A percentile compares a stretch with the other conserved stretches of the same genome.
Evolutionary conservation across 2,329 filamentous ascomycete species (phyloP).

Genomic region (Pseudocercospora ulei): DNA sequence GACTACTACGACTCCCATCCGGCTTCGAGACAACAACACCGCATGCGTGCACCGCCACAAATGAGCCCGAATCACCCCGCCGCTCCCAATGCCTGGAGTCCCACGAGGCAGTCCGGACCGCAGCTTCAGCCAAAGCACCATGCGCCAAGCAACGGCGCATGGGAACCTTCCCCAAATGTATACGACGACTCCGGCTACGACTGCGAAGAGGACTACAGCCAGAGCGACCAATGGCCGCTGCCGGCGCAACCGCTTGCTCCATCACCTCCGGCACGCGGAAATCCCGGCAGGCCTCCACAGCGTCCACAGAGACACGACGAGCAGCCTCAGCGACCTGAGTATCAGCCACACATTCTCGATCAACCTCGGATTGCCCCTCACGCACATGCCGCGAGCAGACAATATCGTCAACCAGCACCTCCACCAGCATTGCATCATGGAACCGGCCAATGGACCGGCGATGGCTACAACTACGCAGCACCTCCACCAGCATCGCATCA

Average conservation of each 20-base stretch:
- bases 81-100: slow-evolving; percentile 12
- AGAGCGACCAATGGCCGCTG: slow-evolving; percentile 27
- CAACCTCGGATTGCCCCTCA: slow-evolving; percentile 20
- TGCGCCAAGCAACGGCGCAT: slow-evolving; percentile 10
- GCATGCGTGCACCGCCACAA: slow-evolving; percentile 18
- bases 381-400: slow-evolving; percentile 14
- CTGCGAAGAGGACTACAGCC: slow-evolving; percentile 19
- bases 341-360: slow-evolving; percentile 15
- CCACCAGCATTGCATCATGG: slow-evolving; percentile 25
- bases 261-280: slow-evolving; percentile 18
- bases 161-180: slow-evolving; percentile 21
- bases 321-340: slow-evolving; percentile 11
- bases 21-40: slow-evolving; percentile 14
- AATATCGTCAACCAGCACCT: slow-evolving; percentile 18
- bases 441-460: slow-evolving; percentile 28
- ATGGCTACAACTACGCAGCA: slow-evolving; percentile 24
- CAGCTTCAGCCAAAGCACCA: slow-evolving; percentile 15
- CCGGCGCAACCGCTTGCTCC: slow-evolving; percentile 12
- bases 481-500: slow-evolving; percentile 23
- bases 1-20: slow-evolving; percentile 11
- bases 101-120: slow-evolving; percentile 13
- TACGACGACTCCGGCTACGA: slow-evolving; percentile 28
- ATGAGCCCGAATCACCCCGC: slow-evolving; percentile 19
- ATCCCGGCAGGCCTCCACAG: slow-evolving; percentile 19
- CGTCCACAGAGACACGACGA: slow-evolving; percentile 28